phyloP scores from a whole-genome alignment of 2,329 filamentous ascomycete genomes.

The Hypoxylon rubiginosum region DNA sequence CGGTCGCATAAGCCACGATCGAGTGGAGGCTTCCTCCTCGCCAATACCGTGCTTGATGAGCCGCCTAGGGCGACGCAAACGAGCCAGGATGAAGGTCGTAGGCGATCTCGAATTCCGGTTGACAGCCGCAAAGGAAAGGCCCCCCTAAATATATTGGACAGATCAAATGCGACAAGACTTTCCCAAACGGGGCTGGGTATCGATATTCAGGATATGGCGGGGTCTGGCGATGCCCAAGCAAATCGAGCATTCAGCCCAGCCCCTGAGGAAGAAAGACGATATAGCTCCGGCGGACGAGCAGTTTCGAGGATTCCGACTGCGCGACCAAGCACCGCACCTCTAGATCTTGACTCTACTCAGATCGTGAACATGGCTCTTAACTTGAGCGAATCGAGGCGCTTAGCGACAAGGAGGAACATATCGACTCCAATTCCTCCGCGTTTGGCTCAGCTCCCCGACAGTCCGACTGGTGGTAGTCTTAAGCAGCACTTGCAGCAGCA shows the following conservation, averaged over 20 bases:
- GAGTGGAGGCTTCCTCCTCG: constrained; percentile 65
- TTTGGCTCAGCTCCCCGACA: constrained; percentile 66
- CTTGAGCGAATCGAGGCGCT: constrained; percentile 83
- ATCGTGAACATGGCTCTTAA: constrained; percentile 94
- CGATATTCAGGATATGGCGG: constrained; percentile 35
- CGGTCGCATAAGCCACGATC: constrained; percentile 60
- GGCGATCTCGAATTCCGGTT: constrained; percentile 49
- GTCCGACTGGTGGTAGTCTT: constrained; percentile 69
- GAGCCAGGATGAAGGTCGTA: constrained; percentile 51
- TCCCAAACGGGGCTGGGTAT: constrained; percentile 29
- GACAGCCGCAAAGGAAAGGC: constrained; percentile 49
- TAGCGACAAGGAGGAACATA: constrained; percentile 70
- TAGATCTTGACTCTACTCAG: constrained; percentile 84
- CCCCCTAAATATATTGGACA: constrained; percentile 38
- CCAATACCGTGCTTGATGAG: constrained; percentile 57
- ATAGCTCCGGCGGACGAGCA: constrained; percentile 46
- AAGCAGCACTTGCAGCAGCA: constrained; percentile 80
- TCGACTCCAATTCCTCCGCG: constrained; percentile 65
- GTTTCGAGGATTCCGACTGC: constrained; percentile 44
- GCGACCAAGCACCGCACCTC: constrained; percentile 47
- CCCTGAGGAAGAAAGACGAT: constrained; percentile 43
- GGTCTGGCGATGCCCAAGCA: constrained; percentile 28
- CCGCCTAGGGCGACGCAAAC: constrained; percentile 27
- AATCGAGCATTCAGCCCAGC: constrained; percentile 30
- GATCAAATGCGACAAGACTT: constrained; percentile 12